Conservation (phyloP, 306 rosid genomes). For the Rosa rugosa region DNA sequence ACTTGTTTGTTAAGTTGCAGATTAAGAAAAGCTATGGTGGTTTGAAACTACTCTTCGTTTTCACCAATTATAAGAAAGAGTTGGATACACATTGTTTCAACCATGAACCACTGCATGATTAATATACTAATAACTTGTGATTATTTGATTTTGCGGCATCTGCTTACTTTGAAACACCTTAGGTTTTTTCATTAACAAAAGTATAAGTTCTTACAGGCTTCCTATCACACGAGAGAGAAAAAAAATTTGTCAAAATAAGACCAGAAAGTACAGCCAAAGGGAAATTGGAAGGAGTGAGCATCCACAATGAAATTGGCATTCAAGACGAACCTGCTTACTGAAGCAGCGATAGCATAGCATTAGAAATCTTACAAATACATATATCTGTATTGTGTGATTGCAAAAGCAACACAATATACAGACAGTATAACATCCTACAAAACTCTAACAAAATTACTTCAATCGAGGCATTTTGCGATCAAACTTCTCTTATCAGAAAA, state of each 20-base stretch:
- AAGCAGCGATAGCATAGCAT: neutral
- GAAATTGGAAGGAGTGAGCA: neutral
- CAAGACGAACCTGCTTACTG: neutral
- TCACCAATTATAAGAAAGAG: too few species aligned
- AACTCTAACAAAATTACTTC: neutral
- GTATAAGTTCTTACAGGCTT: neutral
- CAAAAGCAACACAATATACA: neutral
- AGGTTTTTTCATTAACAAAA: neutral
- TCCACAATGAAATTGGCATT: neutral
- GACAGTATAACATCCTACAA: conserved; percentile 8
- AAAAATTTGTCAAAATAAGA: neutral
- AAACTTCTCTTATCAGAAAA: conserved; percentile 15
- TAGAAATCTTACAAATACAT: neutral
- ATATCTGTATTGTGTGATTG: neutral
- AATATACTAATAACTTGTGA: too few species aligned
- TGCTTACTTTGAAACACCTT: too few species aligned
- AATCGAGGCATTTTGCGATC: neutral
- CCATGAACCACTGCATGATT: too few species aligned
- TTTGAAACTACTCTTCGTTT: too few species aligned
- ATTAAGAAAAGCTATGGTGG: too few species aligned
- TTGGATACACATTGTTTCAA: too few species aligned
- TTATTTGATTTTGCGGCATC: too few species aligned
- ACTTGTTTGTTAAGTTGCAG: too few species aligned
- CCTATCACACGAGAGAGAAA: too few species aligned
- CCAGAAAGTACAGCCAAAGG: neutral